phyloP scores from a whole-genome alignment of 306 rosid species.

The Abrus precatorius region DNA sequence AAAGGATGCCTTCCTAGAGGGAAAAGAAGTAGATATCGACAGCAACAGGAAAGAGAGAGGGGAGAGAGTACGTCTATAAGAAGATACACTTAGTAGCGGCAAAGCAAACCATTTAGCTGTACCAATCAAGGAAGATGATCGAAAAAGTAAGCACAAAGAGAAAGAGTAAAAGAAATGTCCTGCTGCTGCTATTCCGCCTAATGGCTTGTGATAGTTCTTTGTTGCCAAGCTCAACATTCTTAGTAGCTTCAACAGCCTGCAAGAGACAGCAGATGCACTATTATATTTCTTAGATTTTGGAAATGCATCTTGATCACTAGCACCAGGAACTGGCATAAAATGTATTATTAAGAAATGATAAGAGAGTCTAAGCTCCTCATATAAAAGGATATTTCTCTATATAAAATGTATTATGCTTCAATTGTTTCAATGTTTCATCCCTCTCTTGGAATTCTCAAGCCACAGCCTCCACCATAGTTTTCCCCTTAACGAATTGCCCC shows the following conservation, averaged over 20 bases:
- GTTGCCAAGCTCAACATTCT: slow-evolving; percentile 91
- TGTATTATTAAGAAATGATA: too few species aligned
- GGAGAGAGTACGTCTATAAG: background rate
- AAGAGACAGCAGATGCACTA: slow-evolving; percentile 25
- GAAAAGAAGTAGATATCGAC: slow-evolving; percentile 33
- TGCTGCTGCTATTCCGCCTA: slow-evolving; percentile 85
- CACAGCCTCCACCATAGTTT: too few species aligned
- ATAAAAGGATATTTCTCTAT: too few species aligned
- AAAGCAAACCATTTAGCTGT: slow-evolving; percentile 60
- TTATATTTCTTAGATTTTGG: slow-evolving; percentile 26
- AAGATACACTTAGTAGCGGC: slow-evolving; percentile 33
- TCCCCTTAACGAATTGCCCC: too few species aligned
- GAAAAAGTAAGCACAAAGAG: slow-evolving; percentile 89
- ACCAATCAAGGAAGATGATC: slow-evolving; percentile 93
- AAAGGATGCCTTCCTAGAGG: slow-evolving; percentile 25
- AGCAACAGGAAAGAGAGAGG: slow-evolving; percentile 18
- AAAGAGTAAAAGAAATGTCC: slow-evolving; percentile 92
- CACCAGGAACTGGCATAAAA: too few species aligned
- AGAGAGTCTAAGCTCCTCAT: too few species aligned
- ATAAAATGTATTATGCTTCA: too few species aligned
- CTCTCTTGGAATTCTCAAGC: too few species aligned
- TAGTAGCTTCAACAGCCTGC: slow-evolving; percentile 98
- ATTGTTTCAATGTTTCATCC: too few species aligned
- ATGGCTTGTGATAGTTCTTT: slow-evolving; percentile 92
- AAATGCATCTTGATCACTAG: background rate